These are phyloP conservation scores for Apostasia ramifera DNA, from an alignment of 106 monocot species.

Conservation along the genomic window DNA sequence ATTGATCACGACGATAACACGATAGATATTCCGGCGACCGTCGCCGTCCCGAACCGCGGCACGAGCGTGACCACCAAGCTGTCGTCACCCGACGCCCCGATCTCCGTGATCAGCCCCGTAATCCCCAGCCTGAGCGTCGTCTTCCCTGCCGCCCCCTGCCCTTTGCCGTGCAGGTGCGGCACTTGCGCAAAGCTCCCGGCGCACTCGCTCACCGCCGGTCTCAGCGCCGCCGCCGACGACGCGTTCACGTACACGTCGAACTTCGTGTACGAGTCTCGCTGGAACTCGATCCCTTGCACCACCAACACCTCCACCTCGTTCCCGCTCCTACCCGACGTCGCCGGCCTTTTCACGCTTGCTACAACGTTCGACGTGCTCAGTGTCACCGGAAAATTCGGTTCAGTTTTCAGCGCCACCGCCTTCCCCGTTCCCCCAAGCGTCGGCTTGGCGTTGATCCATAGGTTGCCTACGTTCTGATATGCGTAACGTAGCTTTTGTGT, in stretches of 20 bases:
- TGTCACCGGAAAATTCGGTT: slow-evolving; percentile 1
- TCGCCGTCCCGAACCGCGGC: slow-evolving; percentile 12
- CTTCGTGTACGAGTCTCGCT: slow-evolving; percentile 12
- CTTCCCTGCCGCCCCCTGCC: neutral
- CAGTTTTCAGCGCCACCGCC: neutral
- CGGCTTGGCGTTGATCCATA: slow-evolving; percentile 8
- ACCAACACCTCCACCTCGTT: slow-evolving; percentile 29
- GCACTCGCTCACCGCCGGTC: slow-evolving; percentile 34
- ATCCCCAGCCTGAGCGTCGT: slow-evolving; percentile 33
- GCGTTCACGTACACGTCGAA: slow-evolving; percentile 53
- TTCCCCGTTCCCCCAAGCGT: neutral
- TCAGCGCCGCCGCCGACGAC: neutral
- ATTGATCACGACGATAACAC: slow-evolving; percentile 3
- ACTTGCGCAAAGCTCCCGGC: slow-evolving; percentile 52
- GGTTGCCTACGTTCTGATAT: slow-evolving; percentile 12
- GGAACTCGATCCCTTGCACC: slow-evolving; percentile 21
- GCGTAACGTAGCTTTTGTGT: neutral
- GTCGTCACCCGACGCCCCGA: slow-evolving; percentile 32
- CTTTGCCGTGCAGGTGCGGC: slow-evolving; percentile 22
- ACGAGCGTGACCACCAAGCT: slow-evolving; percentile 36
- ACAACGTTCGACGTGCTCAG: neutral
- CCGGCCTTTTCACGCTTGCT: neutral
- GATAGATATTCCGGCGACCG: slow-evolving; percentile 24
- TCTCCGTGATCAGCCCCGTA: slow-evolving; percentile 33
- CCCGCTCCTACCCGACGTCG: slow-evolving; percentile 4